Conservation (phyloP, 805 yeast species). For the Teunomyces stri region DNA sequence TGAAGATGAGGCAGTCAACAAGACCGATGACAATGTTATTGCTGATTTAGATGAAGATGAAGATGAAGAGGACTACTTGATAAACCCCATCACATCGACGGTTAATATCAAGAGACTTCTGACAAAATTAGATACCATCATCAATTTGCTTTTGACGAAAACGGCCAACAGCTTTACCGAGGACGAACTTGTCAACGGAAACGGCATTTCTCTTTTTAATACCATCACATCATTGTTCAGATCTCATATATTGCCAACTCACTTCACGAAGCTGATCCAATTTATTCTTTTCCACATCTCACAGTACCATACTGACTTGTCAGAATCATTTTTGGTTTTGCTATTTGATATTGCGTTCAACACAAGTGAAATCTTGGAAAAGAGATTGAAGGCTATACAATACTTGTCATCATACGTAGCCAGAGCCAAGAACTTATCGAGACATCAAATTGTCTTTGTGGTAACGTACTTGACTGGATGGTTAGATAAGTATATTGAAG, state of each 20-base stretch:
- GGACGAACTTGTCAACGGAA: conserved; percentile 55
- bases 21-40: conserved; percentile 32
- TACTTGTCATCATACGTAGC: conserved; percentile 89
- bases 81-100: conserved; percentile 37
- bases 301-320: conserved; percentile 76
- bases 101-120: conserved; percentile 53
- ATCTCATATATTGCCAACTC: conserved; percentile 85
- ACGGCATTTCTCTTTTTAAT: conserved; percentile 66
- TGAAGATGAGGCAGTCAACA: conserved; percentile 23
- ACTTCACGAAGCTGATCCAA: conserved; percentile 85
- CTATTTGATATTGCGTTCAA: conserved; percentile 82
- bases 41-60: conserved; percentile 23
- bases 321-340: conserved; percentile 80
- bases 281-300: conserved; percentile 77
- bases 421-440: conserved; percentile 70
- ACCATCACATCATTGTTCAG: conserved; percentile 75
- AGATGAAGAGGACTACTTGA: conserved; percentile 47
- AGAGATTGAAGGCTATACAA: conserved; percentile 85
- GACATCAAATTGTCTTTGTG: conserved; percentile 74
- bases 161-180: conserved; percentile 49
- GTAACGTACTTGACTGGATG: conserved; percentile 80
- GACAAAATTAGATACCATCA: conserved; percentile 67
- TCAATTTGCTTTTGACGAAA: conserved; percentile 54
- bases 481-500: conserved; percentile 76
- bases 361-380: conserved; percentile 63